Conservation (phyloP, 169 alveolate species). For the Plasmodium coatneyi region DNA sequence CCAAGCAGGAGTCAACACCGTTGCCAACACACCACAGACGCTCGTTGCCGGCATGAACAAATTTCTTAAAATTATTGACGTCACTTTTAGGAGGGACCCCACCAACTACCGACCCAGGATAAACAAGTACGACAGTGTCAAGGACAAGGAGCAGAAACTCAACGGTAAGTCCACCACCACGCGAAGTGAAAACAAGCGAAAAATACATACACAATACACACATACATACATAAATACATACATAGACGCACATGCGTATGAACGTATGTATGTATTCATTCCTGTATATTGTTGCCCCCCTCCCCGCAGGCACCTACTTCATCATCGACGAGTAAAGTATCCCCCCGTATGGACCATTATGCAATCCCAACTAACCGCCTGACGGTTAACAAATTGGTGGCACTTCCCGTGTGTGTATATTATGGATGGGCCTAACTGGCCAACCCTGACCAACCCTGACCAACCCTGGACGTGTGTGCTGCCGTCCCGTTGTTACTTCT, state of each 20-base stretch:
- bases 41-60: conserved; percentile 93
- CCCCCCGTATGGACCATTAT: not conserved
- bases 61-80: conserved; percentile 95
- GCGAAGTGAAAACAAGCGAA: not conserved
- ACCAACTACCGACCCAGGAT: conserved; percentile 99
- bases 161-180: conserved; percentile 2
- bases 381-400: not conserved
- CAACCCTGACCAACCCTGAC: too few relatives aligned
- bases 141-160: conserved; percentile 98
- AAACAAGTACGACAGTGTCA: conserved; percentile 96
- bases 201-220: too few relatives aligned
- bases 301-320: conserved; percentile 55
- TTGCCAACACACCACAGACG: conserved; percentile 88
- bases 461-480: not conserved
- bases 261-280: not conserved
- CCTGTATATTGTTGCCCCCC: not conserved
- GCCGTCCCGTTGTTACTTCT: not conserved
- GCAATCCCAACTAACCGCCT: not conserved
- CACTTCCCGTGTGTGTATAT: not conserved
- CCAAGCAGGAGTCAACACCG: conserved; percentile 94
- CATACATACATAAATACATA: too few relatives aligned
- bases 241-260: not conserved
- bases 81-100: conserved; percentile 99
- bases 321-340: conserved; percentile 58
- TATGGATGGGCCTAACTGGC: not conserved